Evolutionary conservation across 2,329 filamentous ascomycete species (phyloP).

Genomic region (Fusarium vanettenii): DNA sequence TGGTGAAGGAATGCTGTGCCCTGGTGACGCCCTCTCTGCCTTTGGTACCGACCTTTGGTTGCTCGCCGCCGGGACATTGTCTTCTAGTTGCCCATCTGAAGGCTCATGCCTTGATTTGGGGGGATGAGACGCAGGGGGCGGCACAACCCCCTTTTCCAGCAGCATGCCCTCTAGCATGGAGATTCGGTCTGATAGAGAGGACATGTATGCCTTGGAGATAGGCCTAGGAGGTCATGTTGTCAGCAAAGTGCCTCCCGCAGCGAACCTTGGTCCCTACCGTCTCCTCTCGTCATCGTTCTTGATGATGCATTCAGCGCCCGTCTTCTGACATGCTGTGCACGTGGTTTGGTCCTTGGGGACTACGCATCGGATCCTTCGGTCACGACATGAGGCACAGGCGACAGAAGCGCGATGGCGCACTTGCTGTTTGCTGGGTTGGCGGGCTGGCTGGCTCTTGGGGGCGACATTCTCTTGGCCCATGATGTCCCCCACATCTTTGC

Average conservation of each 20-base stretch:
- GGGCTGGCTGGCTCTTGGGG: constrained; percentile 40
- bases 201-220: constrained; percentile 69
- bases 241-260: not conserved
- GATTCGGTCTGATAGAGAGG: constrained; percentile 66
- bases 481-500: constrained; percentile 36
- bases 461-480: constrained; percentile 50
- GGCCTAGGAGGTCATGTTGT: constrained; percentile 52
- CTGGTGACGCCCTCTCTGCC: constrained; percentile 24
- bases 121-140: constrained; percentile 63
- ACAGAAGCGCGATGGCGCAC: constrained; percentile 63
- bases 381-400: constrained; percentile 65
- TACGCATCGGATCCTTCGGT: constrained; percentile 61
- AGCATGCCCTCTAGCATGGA: constrained; percentile 64
- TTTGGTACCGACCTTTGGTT: constrained; percentile 14
- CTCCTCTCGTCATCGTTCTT: constrained; percentile 68
- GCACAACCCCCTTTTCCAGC: constrained; percentile 59
- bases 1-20: constrained; percentile 44
- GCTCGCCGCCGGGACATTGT: not conserved
- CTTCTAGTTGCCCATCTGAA: constrained; percentile 42
- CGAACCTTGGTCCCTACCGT: constrained; percentile 51
- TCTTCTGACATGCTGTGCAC: constrained; percentile 64
- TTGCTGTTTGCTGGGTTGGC: constrained; percentile 50
- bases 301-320: constrained; percentile 64
- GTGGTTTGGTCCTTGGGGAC: constrained; percentile 62
- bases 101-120: constrained; percentile 61